Percentiles rank a stretch among this genome's conserved stretches.
Evolutionary conservation across 129 eudicot genomes (phyloP).

Genomic region (Ambrosia artemisiifolia): DNA sequence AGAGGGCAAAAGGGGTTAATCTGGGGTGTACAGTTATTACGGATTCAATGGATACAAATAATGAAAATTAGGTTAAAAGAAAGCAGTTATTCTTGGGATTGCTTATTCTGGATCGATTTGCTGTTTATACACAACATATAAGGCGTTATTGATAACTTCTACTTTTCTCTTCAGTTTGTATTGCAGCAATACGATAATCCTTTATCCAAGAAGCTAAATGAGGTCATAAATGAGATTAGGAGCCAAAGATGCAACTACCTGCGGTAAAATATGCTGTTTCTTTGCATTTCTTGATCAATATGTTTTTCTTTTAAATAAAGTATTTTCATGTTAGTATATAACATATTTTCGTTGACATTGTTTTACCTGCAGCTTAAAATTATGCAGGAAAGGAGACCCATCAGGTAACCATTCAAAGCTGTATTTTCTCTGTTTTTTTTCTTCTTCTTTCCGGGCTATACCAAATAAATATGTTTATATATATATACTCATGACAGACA

Average conservation of each 20-base stretch:
- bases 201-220: slow-evolving; percentile 82
- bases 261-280: slow-evolving; percentile 42
- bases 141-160: background rate
- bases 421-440: background rate
- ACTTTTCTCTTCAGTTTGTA: slow-evolving; percentile 54
- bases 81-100: background rate
- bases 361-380: slow-evolving; percentile 61
- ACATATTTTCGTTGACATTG: slow-evolving; percentile 19
- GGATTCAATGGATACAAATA: background rate
- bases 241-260: slow-evolving; percentile 92
- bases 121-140: background rate
- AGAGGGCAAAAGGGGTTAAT: background rate
- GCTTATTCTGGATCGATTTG: background rate
- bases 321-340: background rate
- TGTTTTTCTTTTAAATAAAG: background rate
- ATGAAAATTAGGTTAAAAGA: background rate
- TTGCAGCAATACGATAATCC: slow-evolving; percentile 84
- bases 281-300: background rate
- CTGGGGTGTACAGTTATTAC: background rate
- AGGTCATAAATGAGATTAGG: slow-evolving; percentile 79
- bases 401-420: slow-evolving; percentile 53
- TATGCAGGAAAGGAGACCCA: slow-evolving; percentile 95
- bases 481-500: background rate
- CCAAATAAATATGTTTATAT: background rate
- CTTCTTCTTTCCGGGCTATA: background rate